These are phyloP conservation scores for Aspergillus felis DNA, from an alignment of 2,329 filamentous ascomycete species.

Conservation along the genomic window DNA sequence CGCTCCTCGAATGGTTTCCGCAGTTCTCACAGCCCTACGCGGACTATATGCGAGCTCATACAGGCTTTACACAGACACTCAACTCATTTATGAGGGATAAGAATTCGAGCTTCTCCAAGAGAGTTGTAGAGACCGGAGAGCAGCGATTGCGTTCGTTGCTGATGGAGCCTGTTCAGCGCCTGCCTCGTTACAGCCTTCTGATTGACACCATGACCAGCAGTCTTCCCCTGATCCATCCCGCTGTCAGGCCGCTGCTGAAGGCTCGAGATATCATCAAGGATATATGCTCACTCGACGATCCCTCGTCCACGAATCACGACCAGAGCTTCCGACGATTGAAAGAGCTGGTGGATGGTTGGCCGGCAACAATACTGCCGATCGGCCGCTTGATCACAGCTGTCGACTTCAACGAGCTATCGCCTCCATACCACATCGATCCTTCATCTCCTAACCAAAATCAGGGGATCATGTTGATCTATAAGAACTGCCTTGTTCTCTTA, in stretches of 20 bases:
- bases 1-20: slow-evolving; percentile 88
- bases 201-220: slow-evolving; percentile 93
- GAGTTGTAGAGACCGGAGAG: slow-evolving; percentile 79
- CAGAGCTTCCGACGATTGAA: slow-evolving; percentile 70
- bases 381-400: slow-evolving; percentile 77
- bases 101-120: slow-evolving; percentile 75
- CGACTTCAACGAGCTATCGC: slow-evolving; percentile 71
- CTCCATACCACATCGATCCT: slow-evolving; percentile 60
- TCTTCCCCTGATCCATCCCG: slow-evolving; percentile 80
- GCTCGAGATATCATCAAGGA: slow-evolving; percentile 92
- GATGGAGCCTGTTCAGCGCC: slow-evolving; percentile 91
- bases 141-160: slow-evolving; percentile 85
- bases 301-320: slow-evolving; percentile 62
- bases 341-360: slow-evolving; percentile 75
- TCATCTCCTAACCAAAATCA: slow-evolving; percentile 45
- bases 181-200: slow-evolving; percentile 90
- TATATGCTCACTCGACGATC: slow-evolving; percentile 87
- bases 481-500: slow-evolving; percentile 73
- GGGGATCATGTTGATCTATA: slow-evolving; percentile 78
- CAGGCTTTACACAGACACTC: slow-evolving; percentile 77
- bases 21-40: slow-evolving; percentile 87
- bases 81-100: slow-evolving; percentile 71
- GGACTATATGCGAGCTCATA: slow-evolving; percentile 87
- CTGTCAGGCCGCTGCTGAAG: slow-evolving; percentile 75
- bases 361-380: slow-evolving; percentile 63